phyloP scores from a whole-genome alignment of 495 filamentous ascomycete species.

The Sabuloglossum arenarium region DNA sequence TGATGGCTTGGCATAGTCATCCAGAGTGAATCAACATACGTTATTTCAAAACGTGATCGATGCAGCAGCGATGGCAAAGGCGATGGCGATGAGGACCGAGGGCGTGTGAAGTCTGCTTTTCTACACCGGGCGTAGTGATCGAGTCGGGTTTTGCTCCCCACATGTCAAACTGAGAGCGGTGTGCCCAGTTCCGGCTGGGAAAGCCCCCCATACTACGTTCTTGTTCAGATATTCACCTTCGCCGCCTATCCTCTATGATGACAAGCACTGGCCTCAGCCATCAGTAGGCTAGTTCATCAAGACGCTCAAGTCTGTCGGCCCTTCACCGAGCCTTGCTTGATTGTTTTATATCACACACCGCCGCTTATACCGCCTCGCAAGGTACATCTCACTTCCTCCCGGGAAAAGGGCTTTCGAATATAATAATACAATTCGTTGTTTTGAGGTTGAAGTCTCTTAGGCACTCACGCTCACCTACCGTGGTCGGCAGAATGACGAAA shows the following conservation, averaged over 20 bases:
- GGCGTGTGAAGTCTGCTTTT: too few species aligned
- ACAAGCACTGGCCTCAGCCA: conserved; percentile 16
- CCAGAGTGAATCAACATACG: too few species aligned
- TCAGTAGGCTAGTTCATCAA: conserved; percentile 40
- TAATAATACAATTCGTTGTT: conserved; percentile 41
- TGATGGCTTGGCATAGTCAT: too few species aligned
- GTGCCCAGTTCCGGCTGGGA: too few species aligned
- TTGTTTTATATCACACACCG: conserved; percentile 48
- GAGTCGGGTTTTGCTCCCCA: too few species aligned
- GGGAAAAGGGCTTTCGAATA: conserved; percentile 29
- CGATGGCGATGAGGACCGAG: too few species aligned
- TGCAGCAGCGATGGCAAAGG: too few species aligned
- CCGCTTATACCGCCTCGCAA: conserved; percentile 32
- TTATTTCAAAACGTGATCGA: too few species aligned
- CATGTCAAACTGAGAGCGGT: too few species aligned
- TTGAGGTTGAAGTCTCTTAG: conserved; percentile 40
- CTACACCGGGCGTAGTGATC: too few species aligned
- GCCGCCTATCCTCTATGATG: conserved; percentile 38
- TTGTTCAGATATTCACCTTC: conserved; percentile 44
- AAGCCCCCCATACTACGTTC: conserved; percentile 48
- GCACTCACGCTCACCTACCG: conserved; percentile 15
- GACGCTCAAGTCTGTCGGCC: conserved; percentile 35
- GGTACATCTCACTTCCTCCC: conserved; percentile 25
- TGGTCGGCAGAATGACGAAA: conserved; percentile 20
- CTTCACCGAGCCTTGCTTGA: conserved; percentile 55